Evolutionary conservation across 495 filamentous ascomycete species (phyloP).

Genomic region (Neurospora tetraspora): DNA sequence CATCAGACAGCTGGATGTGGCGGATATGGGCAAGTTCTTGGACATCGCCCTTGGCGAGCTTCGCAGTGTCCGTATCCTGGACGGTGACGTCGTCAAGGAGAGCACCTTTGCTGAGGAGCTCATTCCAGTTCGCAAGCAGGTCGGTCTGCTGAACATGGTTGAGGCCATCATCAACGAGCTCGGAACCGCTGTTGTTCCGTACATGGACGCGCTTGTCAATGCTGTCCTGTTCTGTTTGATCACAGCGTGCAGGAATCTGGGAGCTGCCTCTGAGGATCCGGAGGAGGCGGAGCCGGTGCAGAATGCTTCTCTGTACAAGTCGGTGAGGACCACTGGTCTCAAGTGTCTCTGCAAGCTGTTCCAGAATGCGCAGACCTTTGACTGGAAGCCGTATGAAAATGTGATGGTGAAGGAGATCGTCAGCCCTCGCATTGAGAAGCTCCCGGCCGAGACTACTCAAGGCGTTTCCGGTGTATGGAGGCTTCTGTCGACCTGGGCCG

Average conservation of each 20-base stretch:
- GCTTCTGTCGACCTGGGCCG: constrained; percentile 72
- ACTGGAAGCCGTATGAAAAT: constrained; percentile 61
- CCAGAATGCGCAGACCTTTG: constrained; percentile 50
- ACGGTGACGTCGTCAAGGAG: constrained; percentile 37
- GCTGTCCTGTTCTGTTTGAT: constrained; percentile 71
- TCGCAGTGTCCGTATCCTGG: constrained; percentile 42
- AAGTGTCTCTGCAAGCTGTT: constrained; percentile 75
- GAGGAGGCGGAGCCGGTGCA: constrained; percentile 39
- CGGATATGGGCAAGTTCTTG: constrained; percentile 69
- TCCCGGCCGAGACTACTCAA: constrained; percentile 81
- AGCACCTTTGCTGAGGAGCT: constrained; percentile 42
- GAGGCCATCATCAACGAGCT: constrained; percentile 79
- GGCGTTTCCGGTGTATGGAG: constrained; percentile 73
- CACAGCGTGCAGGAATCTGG: constrained; percentile 51
- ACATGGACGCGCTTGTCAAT: constrained; percentile 53
- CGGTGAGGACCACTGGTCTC: constrained; percentile 60
- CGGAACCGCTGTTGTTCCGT: constrained; percentile 54
- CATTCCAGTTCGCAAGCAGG: constrained; percentile 61
- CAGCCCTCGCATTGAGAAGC: constrained; percentile 63
- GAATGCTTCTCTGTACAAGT: constrained; percentile 51
- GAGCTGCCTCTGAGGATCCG: constrained; percentile 27
- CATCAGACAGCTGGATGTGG: constrained; percentile 38
- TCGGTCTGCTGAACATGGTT: constrained; percentile 83
- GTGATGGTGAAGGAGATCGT: constrained; percentile 65
- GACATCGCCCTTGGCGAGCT: constrained; percentile 71